phyloP scores from a whole-genome alignment of 2,329 filamentous ascomycete species.

The Microdochium bolleyi region DNA sequence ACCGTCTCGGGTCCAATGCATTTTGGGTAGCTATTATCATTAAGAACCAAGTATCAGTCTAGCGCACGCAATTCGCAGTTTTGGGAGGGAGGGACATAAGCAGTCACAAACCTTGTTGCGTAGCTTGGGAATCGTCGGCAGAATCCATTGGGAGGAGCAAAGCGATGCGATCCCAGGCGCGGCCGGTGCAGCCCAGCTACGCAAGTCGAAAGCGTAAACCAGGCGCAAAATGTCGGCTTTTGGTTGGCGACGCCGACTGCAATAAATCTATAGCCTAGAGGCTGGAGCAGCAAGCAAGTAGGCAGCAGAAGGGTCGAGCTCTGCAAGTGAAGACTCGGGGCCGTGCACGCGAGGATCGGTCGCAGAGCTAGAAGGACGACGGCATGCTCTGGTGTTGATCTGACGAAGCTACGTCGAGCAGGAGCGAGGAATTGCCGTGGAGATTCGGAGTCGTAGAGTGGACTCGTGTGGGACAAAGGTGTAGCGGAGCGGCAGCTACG shows the following conservation, averaged over 20 bases:
- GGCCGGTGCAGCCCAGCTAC: neutral
- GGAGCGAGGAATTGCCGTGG: neutral
- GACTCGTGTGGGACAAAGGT: neutral
- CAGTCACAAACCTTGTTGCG: conserved; percentile 19
- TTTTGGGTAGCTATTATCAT: conserved; percentile 60
- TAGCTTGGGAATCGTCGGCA: conserved; percentile 19
- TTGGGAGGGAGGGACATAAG: neutral
- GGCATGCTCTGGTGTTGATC: neutral
- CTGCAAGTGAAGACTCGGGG: neutral
- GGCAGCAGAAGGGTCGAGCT: neutral
- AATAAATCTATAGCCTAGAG: no score
- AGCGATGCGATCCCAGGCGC: neutral
- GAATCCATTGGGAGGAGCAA: conserved; percentile 16
- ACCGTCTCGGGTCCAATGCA: conserved; percentile 70
- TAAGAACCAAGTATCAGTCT: conserved; percentile 3
- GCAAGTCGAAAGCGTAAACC: neutral
- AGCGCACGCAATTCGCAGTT: neutral
- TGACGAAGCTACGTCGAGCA: neutral
- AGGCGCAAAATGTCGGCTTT: neutral
- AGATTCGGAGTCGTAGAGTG: neutral
- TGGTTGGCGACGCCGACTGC: neutral
- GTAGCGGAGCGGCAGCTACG: neutral
- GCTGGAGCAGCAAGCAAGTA: neutral
- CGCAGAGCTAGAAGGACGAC: neutral
- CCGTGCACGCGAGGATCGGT: neutral